Base-by-base conservation (phyloP, 768 basidiomycete genomes). In the Lanmaoa pseudosensibilis region DNA sequence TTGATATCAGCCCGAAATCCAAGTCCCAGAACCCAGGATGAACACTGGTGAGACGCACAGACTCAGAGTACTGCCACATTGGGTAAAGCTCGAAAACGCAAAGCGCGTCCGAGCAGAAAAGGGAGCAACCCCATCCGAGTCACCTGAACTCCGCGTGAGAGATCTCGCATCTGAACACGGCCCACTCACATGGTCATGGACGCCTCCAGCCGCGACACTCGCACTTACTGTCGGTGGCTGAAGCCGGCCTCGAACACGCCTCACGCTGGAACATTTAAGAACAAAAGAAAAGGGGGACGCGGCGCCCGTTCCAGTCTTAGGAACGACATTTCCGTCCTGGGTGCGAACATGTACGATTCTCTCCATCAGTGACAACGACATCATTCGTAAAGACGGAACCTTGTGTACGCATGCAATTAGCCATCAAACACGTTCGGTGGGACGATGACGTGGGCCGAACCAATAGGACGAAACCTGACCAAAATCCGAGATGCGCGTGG, bases 401-500 rank as follows among this genome's bases (percentile, higher is more conserved):
- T 45, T 39, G 43, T 45, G 58, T 8, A 23, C 16, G 19, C 58
- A 32, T 23, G 53, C 37, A 18, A 6, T 6, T 10, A 37, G 3
- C 47, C n/a, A 33, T 19, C 36, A 38, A 19, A 46, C 56, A 58
- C 55, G 36, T 44, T 57, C n/a, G 11, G 45, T 34, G 10, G 46
- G 10, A 38, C 41, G 48, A 37, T n/a, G 21, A 41, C 41, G 34
- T 36, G 12, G 46, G 7, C 54, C 55, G 48, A 34, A 15, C 48
- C 56, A 36, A 46, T 57, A 33, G 21, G 54, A 39, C 25, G 23
- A 21, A 32, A 18, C 33, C 16, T 11, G 33, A 34, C 9, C 46
- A 34, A 23, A 27, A 16, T 44, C 46, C n/a, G n/a, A 27, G 48
- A 49, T 49, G 41, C 10, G 49, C 40, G 3, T 47, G 50, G 34